Evolutionary conservation across 2,329 filamentous ascomycete genomes (phyloP), one percentile per base, ranked within the genome.

Genomic region (Cercospora janseana): DNA sequence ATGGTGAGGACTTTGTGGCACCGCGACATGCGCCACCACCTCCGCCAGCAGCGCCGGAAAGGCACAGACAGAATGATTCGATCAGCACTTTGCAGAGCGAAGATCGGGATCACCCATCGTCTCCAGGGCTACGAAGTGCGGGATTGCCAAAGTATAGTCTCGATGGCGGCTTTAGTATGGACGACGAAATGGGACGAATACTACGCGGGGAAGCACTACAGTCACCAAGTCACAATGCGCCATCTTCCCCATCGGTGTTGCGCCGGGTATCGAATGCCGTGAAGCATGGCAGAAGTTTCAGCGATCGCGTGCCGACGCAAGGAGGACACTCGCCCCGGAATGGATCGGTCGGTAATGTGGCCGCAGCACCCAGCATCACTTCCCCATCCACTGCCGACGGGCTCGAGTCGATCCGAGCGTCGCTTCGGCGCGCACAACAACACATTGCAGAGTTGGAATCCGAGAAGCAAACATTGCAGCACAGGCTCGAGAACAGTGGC

Each of bases 111-210:
- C 34, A 16, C 20, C 35, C 58, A 48, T 8, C 65, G 8, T 66
- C 64, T 6, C 61, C 61, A 16, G 60, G 58, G 13, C 44, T 64
- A 45, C 62, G 55, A 21, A 66, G 63, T 45, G 59, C 64, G 46
- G 61, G 62, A 41, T 58, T 73, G 41, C 75, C 74, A 9, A 72
- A 73, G 28, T 73, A 81, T 54, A 95, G 86, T 69, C 79, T 81
- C 34, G 88, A 88, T 45, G 88, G 85, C 47, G 90, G 95, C 58
- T 93, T 96, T 64, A 93, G 87, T 52, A 83, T 95, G 85, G 92
- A 97, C 58, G 91, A 96, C 69, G 93, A 97, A 66, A 89, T 96
- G 82, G 87, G 88, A 46, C 85, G 91, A 50, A 92, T 96, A 51
- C 76, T 95, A 52, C 86, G 83, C 31, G 84, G 82, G 15, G 88